These are phyloP conservation scores for Schizothecium vesticola DNA, from an alignment of 495 filamentous ascomycete genomes.

Conservation along the genomic window DNA sequence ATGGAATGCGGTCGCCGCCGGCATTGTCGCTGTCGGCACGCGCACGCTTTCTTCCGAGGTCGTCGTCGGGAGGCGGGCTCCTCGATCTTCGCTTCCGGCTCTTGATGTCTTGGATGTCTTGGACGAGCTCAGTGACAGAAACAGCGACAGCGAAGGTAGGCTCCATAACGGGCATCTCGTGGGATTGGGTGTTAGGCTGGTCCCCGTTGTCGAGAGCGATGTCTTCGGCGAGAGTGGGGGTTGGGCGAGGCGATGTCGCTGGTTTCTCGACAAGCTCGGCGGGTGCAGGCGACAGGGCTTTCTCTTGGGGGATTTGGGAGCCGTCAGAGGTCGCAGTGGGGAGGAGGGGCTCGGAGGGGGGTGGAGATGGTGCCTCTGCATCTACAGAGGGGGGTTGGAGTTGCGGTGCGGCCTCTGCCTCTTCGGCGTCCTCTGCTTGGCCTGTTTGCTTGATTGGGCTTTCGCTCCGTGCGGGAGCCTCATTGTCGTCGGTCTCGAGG, in stretches of 20 bases:
- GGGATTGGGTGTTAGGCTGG: neutral
- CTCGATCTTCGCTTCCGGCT: slow-evolving; percentile 72
- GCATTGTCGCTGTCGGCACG: slow-evolving; percentile 15
- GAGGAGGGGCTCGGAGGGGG: neutral
- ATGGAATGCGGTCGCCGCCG: neutral
- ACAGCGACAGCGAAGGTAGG: slow-evolving; percentile 4
- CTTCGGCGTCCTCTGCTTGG: neutral
- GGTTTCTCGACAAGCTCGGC: neutral
- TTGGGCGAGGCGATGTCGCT: neutral
- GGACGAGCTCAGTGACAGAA: slow-evolving; percentile 29
- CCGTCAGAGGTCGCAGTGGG: neutral
- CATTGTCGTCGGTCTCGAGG: slow-evolving; percentile 26
- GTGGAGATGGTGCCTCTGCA: neutral
- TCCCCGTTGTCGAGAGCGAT: neutral
- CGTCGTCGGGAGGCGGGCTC: slow-evolving; percentile 54
- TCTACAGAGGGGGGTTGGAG: neutral
- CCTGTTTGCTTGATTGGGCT: slow-evolving; percentile 12
- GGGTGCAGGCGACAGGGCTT: neutral
- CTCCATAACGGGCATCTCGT: neutral
- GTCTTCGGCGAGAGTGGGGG: neutral
- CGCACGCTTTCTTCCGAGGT: slow-evolving; percentile 39
- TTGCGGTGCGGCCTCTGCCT: neutral
- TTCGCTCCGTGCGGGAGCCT: slow-evolving; percentile 9
- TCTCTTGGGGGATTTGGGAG: neutral
- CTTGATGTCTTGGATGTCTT: slow-evolving; percentile 59